Base-by-base conservation (phyloP, 192 early-diverging fungal species). In the Cladochytrium replicatum region DNA sequence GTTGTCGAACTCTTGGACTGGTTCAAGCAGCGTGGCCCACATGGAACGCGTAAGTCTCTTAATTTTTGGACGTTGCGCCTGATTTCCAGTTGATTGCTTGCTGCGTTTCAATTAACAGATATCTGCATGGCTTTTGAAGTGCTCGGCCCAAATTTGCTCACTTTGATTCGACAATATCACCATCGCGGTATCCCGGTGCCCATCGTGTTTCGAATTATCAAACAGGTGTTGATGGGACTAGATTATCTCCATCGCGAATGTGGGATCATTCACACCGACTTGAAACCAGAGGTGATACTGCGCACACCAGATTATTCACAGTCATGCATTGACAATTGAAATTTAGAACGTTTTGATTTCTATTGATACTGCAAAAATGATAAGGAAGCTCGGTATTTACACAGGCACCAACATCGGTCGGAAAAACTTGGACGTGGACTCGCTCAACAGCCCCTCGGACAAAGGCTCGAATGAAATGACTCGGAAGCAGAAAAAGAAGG, bases 111-210 rank as follows among this genome's bases (percentile, higher is more conserved):
- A n/a, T 29, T 47, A 4, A 27, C 29, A 74, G 71, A 98, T 50
- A 84, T 99, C 11, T 88, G 86, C 58, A 99, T 99, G 92, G 87
- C 88, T 3, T 96, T 99, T 67, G 95, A 99, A 59, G 90, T 95
- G 0, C 66, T 99, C 26, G 95, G 95, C 29, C 93, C 93, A 48
- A 99, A 93, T 41, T 68, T 99, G 29, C 61, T 99, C 32, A 86
- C 83, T 13, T 63, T 99, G 52, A 89, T 99, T 43, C 78, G 86
- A 44, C 74, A 80, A 27, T 86, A 88, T 56, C 73, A 75, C 39
- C 79, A 87, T 55, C 74, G 78, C 19, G 95, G 95, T 1, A 83
- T 99, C 15, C 90, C 93, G 0, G 47, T 81, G 2, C 72, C 72
- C 27, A 72, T 96, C 30, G 95, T 99, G 43, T 89, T 88, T 59